Percentiles rank a stretch among this genome's conserved stretches.
Evolutionary conservation across 331 rosid genomes (phyloP).

Genomic region (Pyracantha coccinea): DNA sequence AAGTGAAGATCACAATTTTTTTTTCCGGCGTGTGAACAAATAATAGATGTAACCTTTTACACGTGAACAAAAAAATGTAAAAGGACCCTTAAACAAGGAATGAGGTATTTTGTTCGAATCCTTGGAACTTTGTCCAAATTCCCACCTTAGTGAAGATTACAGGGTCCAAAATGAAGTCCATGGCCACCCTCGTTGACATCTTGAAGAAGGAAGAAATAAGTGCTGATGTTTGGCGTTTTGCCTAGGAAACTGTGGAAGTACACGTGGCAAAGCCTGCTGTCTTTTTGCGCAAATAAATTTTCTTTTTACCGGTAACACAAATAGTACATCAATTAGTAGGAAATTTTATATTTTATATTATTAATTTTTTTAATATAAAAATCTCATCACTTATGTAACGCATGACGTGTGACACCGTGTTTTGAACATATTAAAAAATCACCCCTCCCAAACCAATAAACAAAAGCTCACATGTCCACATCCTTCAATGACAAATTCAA

Average conservation of each 20-base stretch:
- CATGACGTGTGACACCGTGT: accelerated
- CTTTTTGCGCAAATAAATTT: neutral
- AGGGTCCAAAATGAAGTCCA: neutral
- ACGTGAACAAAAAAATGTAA: no score
- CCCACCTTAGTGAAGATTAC: neutral
- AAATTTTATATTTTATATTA: no score
- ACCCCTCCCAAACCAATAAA: neutral
- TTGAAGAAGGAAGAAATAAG: neutral
- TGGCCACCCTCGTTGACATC: neutral
- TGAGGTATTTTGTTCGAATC: no score
- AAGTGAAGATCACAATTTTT: no score
- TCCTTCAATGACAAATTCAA: neutral
- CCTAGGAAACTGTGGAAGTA: neutral
- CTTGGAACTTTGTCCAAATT: neutral
- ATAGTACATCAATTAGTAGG: accelerated
- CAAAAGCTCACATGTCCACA: neutral
- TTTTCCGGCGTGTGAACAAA: no score
- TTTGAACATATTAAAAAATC: accelerated
- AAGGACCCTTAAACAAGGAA: no score
- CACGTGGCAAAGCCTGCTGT: neutral
- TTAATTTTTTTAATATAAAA: no score
- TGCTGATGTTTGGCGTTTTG: neutral
- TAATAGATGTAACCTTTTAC: no score
- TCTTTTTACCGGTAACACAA: no score
- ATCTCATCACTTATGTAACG: no score